Evolutionary conservation across 2,329 filamentous ascomycete species (phyloP).

Genomic region (Rutstroemia sp.): DNA sequence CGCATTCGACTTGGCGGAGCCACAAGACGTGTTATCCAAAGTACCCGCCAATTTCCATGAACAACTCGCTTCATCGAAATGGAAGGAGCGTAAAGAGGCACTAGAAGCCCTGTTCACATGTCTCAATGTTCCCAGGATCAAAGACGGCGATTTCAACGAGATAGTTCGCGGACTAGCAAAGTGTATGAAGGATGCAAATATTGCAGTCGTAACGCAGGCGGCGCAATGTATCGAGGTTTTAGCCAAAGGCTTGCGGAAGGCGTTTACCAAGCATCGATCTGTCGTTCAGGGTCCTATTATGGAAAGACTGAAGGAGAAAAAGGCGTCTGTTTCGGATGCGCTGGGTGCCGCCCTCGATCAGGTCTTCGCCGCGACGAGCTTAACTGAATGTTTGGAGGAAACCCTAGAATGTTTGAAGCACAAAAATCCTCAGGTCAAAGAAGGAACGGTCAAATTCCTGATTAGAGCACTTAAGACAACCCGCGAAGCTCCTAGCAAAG

Average conservation of each 20-base stretch:
- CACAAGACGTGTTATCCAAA: slow-evolving; percentile 77
- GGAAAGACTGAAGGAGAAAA: slow-evolving; percentile 97
- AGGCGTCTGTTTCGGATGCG: slow-evolving; percentile 79
- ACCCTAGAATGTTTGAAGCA: slow-evolving; percentile 76
- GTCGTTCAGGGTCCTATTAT: slow-evolving; percentile 82
- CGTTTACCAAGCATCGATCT: slow-evolving; percentile 73
- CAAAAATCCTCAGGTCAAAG: slow-evolving; percentile 97
- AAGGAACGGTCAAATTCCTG: slow-evolving; percentile 90
- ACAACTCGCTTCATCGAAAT: slow-evolving; percentile 81
- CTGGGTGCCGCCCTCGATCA: slow-evolving; percentile 77
- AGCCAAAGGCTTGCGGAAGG: slow-evolving; percentile 73
- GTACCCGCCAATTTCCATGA: slow-evolving; percentile 78
- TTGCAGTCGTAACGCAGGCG: slow-evolving; percentile 86
- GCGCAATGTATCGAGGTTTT: slow-evolving; percentile 88
- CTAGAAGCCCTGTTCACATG: slow-evolving; percentile 72
- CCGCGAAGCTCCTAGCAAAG: slow-evolving; percentile 72
- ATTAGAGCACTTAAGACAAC: slow-evolving; percentile 80
- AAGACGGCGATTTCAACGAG: slow-evolving; percentile 83
- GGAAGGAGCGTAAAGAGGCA: slow-evolving; percentile 96
- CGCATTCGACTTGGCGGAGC: slow-evolving; percentile 73
- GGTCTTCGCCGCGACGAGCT: slow-evolving; percentile 55
- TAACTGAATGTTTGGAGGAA: slow-evolving; percentile 87
- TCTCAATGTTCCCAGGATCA: slow-evolving; percentile 82
- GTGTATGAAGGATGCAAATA: slow-evolving; percentile 98
- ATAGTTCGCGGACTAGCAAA: slow-evolving; percentile 80